Evolutionary conservation across 169 alveolate species (phyloP), one percentile per base, ranked within the genome.

Genomic region (Eimeria falciformis): DNA sequence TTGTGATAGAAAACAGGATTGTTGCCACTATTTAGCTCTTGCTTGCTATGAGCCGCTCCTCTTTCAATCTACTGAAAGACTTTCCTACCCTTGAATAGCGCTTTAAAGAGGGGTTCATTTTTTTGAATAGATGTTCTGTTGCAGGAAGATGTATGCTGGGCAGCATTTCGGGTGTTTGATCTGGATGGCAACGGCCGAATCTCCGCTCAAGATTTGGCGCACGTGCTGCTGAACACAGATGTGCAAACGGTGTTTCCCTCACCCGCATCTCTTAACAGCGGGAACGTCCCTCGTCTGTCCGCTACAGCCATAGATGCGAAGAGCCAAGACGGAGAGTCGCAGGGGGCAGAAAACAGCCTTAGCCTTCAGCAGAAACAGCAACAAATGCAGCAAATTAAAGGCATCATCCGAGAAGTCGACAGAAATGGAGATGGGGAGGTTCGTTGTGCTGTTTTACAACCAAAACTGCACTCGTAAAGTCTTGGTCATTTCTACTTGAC

Each of bases 151-250:
- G 91, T 91, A 21, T 91, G 94, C 37, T 91, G 95, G 95, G 96
- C 96, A 69, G 99, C 99, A 56, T 98, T 98, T 93, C 96, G 96
- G 50, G 97, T 96, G 37, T 97, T 98, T 90, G 99, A 98, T 94
- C 73, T 96, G 73, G 99, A 98, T 85, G 97, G 96, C 91, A 96
- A 96, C 95, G 99, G 99, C 1, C 95, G 91, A 5, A 97, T 98
- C 43, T 94, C 98, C 17, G 95, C 97, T 23, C 97, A 96, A 45
- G 98, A 97, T 25, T 75, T 94, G 23, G 91, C 82, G 62, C 93
- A 95, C 40, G 94, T 94, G 23, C 84, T 68, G 21, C 17, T 78
- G 78, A 77, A 87, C 69, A 79, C 79, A 12, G 90, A 68, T 14
- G 94, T 81, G 46, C 90, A 90, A 53, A 78, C 73, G 50, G 75